Evolutionary conservation across 2,329 filamentous ascomycete genomes (phyloP), one percentile per base, ranked within the genome.

Genomic region (Graphiopsis chlorocephala): DNA sequence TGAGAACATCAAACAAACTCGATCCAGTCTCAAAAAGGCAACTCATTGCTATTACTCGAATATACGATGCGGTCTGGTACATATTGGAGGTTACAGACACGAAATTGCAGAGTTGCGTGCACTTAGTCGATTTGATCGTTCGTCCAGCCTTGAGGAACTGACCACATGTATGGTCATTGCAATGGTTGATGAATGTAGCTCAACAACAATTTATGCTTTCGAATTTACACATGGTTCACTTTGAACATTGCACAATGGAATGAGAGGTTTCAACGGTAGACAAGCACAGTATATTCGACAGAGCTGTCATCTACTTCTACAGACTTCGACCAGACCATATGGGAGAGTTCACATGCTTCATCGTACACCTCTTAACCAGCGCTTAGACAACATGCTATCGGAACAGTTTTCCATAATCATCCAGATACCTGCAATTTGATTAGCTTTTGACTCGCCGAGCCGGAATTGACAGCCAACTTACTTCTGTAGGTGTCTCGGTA

Each of bases 401-500:
- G 12, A 15, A 60, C 15, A 60, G 26, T 26, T 23, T 29, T 14
- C 80, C 80, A 68, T 81, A 81, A 23, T 82, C 79, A 45, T 82
- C 77, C 15, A 83, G 72, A 69, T 81, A 81, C 50, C 78, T 80
- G 64, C n/a, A 17, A 55, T 11, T 3, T 2, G 55, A 23, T 69
- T 56, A 69, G 60, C 48, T 26, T 29, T n/a, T 20, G 26, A 14
- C 2, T 45, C 10, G 38, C 17, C 10, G 5, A 4, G 17, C 15
- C 23, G 17, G 11, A 1, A 15, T 26, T 14, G 25, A 23, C 15
- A 15, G 5, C 11, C 10, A 26, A 64, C 79, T 71, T 69, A 85
- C 78, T 80, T 77, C 69, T 83, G 79, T 48, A 84, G 71, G 71
- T 83, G 80, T 4, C 74, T 66, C 25, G 79, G 77, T 33, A 85